Percentiles rank a stretch among this genome's conserved stretches.
phyloP scores from a whole-genome alignment of 768 basidiomycete species.

The Termitomyces sp. region DNA sequence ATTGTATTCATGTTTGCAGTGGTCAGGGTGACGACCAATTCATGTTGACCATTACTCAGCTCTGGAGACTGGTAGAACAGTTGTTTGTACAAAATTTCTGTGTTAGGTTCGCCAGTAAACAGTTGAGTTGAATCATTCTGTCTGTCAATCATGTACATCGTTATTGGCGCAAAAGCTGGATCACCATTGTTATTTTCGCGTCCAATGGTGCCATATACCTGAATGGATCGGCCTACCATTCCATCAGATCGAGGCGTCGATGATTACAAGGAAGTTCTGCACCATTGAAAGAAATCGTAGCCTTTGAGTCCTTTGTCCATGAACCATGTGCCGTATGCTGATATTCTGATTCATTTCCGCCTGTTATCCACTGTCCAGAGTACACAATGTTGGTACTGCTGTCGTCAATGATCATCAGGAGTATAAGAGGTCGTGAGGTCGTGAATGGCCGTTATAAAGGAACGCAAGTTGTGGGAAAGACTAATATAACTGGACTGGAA shows the following conservation, averaged over 20 bases:
- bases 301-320: slow-evolving; percentile 1
- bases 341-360: background rate
- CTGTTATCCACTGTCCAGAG: slow-evolving; percentile 1
- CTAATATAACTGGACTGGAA: background rate
- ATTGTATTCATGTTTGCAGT: slow-evolving; percentile 1
- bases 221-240: slow-evolving; percentile 4
- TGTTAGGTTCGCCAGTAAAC: background rate
- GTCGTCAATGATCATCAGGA: slow-evolving; percentile 4
- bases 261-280: background rate
- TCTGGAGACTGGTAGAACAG: slow-evolving; percentile 4
- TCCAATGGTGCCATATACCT: slow-evolving; percentile 12
- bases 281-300: slow-evolving; percentile 4
- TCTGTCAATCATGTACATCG: slow-evolving; percentile 6
- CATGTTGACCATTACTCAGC: slow-evolving; percentile 1
- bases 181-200: slow-evolving; percentile 5
- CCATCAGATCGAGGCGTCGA: background rate
- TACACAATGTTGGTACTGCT: background rate
- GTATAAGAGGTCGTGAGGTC: background rate
- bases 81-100: background rate
- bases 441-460: background rate
- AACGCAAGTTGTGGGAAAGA: background rate
- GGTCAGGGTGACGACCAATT: slow-evolving; percentile 1
- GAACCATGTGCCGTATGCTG: slow-evolving; percentile 4
- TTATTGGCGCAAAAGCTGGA: slow-evolving; percentile 6
- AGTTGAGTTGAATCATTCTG: background rate